phyloP scores from a whole-genome alignment of 2,329 filamentous ascomycete genomes.

The Zymoseptoria tritici region DNA sequence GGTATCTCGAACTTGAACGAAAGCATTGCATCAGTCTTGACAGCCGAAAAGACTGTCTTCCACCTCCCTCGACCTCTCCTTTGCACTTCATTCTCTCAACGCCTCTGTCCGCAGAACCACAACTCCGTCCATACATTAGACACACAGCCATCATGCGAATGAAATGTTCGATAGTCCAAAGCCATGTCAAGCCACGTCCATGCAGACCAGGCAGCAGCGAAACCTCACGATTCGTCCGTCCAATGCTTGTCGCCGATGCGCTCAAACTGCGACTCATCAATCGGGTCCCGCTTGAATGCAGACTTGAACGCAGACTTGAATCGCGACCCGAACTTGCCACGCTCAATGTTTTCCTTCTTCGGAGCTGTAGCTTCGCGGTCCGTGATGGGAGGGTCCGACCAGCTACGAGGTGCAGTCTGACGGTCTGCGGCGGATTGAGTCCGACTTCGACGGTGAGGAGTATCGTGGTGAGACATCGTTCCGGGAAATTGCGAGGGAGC shows the following conservation, averaged over 20 bases:
- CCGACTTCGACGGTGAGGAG: neutral
- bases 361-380: neutral
- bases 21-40: neutral
- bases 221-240: slow-evolving; percentile 22
- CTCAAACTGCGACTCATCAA: slow-evolving; percentile 21
- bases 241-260: slow-evolving; percentile 25
- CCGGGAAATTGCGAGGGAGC: neutral
- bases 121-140: neutral
- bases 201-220: neutral
- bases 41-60: neutral
- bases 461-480: neutral
- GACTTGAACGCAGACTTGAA: slow-evolving; percentile 20
- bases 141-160: neutral
- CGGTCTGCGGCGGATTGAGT: neutral
- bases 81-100: too few relatives aligned
- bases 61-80: too few relatives aligned
- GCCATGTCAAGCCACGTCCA: neutral
- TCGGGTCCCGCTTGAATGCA: slow-evolving; percentile 21
- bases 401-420: neutral
- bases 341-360: neutral
- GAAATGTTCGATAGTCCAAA: neutral
- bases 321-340: slow-evolving; percentile 12
- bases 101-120: too few relatives aligned
- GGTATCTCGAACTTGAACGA: neutral
- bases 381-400: neutral